Evolutionary conservation across 2,329 filamentous ascomycete genomes (phyloP).

Genomic region (Rasamsonia emersonii): DNA sequence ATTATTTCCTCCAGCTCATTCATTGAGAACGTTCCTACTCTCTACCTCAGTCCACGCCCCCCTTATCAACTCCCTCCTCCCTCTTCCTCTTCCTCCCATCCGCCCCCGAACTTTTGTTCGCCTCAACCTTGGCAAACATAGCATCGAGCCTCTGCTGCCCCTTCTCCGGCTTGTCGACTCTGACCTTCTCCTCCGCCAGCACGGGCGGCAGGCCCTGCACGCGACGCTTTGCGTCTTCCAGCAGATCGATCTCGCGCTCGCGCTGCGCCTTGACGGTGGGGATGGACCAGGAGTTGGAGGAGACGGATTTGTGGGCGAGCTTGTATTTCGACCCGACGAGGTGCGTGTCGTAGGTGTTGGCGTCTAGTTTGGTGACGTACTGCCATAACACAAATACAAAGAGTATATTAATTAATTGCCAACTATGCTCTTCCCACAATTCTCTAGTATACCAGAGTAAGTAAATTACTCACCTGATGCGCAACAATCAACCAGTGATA

Average conservation of each 20-base stretch:
- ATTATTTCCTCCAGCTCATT: no score
- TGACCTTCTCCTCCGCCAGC: constrained; percentile 23
- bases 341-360: constrained; percentile 28
- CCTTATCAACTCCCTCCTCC: constrained; percentile 5
- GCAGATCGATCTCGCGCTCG: constrained; percentile 23
- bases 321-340: constrained; percentile 28
- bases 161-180: constrained; percentile 21
- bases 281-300: constrained; percentile 24
- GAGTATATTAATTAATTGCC: not conserved
- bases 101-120: not conserved
- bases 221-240: constrained; percentile 25
- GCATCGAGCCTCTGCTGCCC: constrained; percentile 24
- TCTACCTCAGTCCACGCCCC: no score
- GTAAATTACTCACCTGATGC: constrained; percentile 20
- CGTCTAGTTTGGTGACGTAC: constrained; percentile 27
- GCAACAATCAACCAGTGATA: constrained; percentile 28
- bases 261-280: constrained; percentile 26
- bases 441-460: not conserved
- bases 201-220: constrained; percentile 26
- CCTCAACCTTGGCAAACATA: constrained; percentile 17
- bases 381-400: constrained; percentile 6
- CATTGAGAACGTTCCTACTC: no score
- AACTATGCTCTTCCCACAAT: not conserved
- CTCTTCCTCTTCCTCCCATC: constrained; percentile 14
- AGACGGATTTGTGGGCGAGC: constrained; percentile 23